Conservation (phyloP, 352 stramenopile genomes). For the Stephanocyclus meneghinianus region DNA sequence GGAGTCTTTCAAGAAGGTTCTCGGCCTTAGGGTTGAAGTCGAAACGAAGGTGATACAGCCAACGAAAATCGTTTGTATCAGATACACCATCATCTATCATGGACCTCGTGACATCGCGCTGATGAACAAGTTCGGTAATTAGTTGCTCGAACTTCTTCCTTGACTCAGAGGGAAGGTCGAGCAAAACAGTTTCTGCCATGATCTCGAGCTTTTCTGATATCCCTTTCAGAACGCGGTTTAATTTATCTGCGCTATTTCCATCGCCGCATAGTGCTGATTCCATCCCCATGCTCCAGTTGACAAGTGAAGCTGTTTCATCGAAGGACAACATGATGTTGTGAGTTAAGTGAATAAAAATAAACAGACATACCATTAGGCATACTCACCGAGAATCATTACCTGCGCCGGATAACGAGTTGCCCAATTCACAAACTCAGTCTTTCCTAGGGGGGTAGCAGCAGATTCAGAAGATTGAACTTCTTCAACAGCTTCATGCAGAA, state of each 20-base stretch:
- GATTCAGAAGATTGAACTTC: constrained; percentile 68
- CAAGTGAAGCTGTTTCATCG: constrained; percentile 86
- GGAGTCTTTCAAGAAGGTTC: constrained; percentile 89
- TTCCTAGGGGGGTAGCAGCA: constrained; percentile 79
- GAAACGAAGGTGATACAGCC: constrained; percentile 99
- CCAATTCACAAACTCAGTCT: constrained; percentile 93
- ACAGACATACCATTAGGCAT: not conserved
- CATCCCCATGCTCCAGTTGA: constrained; percentile 95
- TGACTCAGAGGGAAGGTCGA: constrained; percentile 89
- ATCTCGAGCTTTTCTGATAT: constrained; percentile 89
- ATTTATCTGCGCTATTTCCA: constrained; percentile 65
- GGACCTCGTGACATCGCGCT: constrained; percentile 95
- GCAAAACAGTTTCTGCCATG: constrained; percentile 94
- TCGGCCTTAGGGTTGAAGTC: constrained; percentile 88
- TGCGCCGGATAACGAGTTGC: constrained; percentile 97
- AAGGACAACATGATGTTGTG: not conserved
- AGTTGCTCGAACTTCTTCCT: constrained; percentile 98
- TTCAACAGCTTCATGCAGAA: constrained; percentile 91
- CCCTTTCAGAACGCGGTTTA: constrained; percentile 67
- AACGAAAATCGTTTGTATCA: constrained; percentile 93
- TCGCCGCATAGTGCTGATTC: constrained; percentile 87
- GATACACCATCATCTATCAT: constrained; percentile 87
- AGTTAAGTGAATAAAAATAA: not conserved
- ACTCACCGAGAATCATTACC: constrained; percentile 78
- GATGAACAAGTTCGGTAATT: constrained; percentile 99